These are phyloP conservation scores for Dipodascopsis uninucleata DNA, from an alignment of 805 yeast genomes.

Conservation along the genomic window DNA sequence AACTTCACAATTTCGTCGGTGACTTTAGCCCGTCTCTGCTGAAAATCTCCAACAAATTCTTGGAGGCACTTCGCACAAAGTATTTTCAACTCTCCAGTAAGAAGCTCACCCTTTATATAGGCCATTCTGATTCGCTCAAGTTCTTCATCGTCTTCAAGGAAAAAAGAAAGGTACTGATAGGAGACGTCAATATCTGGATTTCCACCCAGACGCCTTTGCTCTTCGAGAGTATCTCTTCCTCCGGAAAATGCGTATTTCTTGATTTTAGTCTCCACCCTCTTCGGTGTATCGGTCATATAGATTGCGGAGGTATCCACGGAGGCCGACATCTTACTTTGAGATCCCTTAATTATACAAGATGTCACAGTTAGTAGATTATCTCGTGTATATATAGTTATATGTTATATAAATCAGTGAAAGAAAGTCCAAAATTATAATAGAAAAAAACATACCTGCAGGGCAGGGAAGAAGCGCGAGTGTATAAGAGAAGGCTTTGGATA, in stretches of 20 bases:
- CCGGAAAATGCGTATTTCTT: slow-evolving; percentile 97
- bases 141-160: slow-evolving; percentile 81
- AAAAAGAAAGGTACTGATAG: slow-evolving; percentile 85
- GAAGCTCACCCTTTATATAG: slow-evolving; percentile 74
- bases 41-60: slow-evolving; percentile 75
- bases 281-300: slow-evolving; percentile 91
- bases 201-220: slow-evolving; percentile 87
- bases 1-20: slow-evolving; percentile 56
- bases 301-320: slow-evolving; percentile 86
- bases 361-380: too few species aligned
- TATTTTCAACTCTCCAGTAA: slow-evolving; percentile 92
- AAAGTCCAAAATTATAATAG: neutral
- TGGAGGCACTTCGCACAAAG: slow-evolving; percentile 77
- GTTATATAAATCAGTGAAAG: neutral
- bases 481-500: slow-evolving; percentile 86
- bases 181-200: slow-evolving; percentile 95
- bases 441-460: slow-evolving; percentile 39
- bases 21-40: slow-evolving; percentile 66
- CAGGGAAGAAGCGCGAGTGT: slow-evolving; percentile 96
- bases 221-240: slow-evolving; percentile 82
- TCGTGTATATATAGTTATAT: slow-evolving; percentile 23
- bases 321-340: slow-evolving; percentile 95
- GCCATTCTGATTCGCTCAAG: slow-evolving; percentile 57
- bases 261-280: slow-evolving; percentile 87
- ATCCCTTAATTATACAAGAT: too few species aligned